Percentiles rank a stretch among this genome's conserved stretches.
Evolutionary conservation across 805 yeast genomes (phyloP).

Genomic region (Kluyveromyces nonfermentans): DNA sequence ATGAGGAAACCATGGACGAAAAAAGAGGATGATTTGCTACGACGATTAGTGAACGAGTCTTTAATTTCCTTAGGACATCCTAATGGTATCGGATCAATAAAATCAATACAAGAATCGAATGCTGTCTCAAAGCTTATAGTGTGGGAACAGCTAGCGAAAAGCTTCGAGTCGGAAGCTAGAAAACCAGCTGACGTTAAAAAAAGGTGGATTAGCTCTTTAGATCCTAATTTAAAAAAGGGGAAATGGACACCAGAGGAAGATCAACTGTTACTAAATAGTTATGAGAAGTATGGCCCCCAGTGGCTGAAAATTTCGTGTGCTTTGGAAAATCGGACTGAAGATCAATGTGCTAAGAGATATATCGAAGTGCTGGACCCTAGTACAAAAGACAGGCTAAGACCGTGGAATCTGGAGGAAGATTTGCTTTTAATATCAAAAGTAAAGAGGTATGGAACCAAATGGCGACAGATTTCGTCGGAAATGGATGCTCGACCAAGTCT

Average conservation of each 20-base stretch:
- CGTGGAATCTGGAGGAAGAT: constrained; percentile 78
- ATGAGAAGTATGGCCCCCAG: constrained; percentile 58
- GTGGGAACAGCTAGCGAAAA: constrained; percentile 53
- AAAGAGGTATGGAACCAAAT: constrained; percentile 68
- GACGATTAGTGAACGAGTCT: constrained; percentile 33
- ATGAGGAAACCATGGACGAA: constrained; percentile 65
- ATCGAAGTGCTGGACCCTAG: constrained; percentile 80
- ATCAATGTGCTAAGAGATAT: constrained; percentile 88
- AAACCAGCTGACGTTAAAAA: constrained; percentile 78
- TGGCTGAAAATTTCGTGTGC: constrained; percentile 79
- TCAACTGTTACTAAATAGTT: constrained; percentile 51
- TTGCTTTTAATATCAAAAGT: constrained; percentile 57
- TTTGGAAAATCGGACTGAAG: constrained; percentile 82
- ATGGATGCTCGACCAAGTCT: constrained; percentile 77
- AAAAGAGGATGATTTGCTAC: constrained; percentile 58
- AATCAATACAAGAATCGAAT: constrained; percentile 20
- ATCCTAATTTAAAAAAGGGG: constrained; percentile 75
- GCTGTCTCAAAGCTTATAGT: constrained; percentile 32
- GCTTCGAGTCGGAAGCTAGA: constrained; percentile 39
- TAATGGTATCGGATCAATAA: constrained; percentile 28
- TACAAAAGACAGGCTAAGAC: constrained; percentile 64
- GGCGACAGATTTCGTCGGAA: constrained; percentile 71
- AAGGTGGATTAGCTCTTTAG: constrained; percentile 79
- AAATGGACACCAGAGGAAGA: constrained; percentile 84
- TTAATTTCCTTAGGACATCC: constrained; percentile 28